Evolutionary conservation across 1,284 basidiomycete species (phyloP).

Genomic region (Malassezia pachydermatis): DNA sequence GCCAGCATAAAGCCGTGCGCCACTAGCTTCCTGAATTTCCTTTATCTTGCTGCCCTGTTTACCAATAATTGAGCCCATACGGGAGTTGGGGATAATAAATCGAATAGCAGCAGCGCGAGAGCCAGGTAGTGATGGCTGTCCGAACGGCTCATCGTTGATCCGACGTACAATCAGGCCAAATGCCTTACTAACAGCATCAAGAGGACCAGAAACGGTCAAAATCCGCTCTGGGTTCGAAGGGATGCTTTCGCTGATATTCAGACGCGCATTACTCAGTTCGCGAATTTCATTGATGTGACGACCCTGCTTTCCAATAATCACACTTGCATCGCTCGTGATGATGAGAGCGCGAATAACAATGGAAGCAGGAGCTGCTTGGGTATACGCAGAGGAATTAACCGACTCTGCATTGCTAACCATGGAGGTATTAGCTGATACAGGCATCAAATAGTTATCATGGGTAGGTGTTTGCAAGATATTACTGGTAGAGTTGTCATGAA

Average conservation of each 20-base stretch:
- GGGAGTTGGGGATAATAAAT: constrained; percentile 90
- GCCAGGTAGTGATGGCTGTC: constrained; percentile 90
- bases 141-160: constrained; percentile 98
- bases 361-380: constrained; percentile 19
- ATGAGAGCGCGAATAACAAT: constrained; percentile 57
- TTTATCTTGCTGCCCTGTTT: constrained; percentile 97
- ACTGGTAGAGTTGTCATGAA: background rate
- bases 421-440: background rate
- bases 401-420: background rate
- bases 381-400: constrained; percentile 6
- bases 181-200: constrained; percentile 97
- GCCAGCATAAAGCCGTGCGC: constrained; percentile 86
- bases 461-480: background rate
- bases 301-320: constrained; percentile 95
- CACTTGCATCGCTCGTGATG: constrained; percentile 95
- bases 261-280: constrained; percentile 87
- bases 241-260: constrained; percentile 47
- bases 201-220: constrained; percentile 87
- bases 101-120: constrained; percentile 97
- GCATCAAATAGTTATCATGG: background rate
- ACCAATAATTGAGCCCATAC: constrained; percentile 98
- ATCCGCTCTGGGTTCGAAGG: constrained; percentile 91
- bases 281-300: constrained; percentile 97
- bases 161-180: constrained; percentile 96
- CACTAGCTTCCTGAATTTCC: constrained; percentile 97